Conservation (phyloP, 305 asterid species). For the Petunia hybrid region DNA sequence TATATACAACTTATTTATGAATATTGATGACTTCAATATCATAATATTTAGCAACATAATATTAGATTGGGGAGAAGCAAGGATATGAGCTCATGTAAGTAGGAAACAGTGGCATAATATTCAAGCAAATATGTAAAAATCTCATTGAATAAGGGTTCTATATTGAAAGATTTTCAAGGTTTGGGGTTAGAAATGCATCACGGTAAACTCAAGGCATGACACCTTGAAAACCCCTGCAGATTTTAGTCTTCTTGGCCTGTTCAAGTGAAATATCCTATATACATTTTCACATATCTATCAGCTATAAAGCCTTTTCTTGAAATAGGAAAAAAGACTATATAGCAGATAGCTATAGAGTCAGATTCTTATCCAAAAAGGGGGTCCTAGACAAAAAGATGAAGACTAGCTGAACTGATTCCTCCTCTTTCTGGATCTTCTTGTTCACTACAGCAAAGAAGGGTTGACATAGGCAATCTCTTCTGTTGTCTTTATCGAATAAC, state of each 20-base stretch:
- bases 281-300: not conserved
- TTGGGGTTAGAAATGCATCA: not conserved
- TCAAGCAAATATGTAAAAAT: too few species aligned
- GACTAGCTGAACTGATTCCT: not conserved
- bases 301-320: too few species aligned
- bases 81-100: too few species aligned
- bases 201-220: not conserved
- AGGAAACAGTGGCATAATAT: too few species aligned
- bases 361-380: not conserved
- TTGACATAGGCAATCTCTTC: slow-evolving; percentile 12
- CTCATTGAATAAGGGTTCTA: not conserved
- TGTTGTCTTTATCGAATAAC: not conserved
- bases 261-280: not conserved
- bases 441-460: not conserved
- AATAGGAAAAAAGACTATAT: too few species aligned
- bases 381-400: not conserved
- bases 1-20: not conserved
- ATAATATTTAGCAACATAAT: not conserved
- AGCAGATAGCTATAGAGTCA: not conserved
- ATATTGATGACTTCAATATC: not conserved
- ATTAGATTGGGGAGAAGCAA: too few species aligned
- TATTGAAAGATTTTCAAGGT: not conserved
- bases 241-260: not conserved
- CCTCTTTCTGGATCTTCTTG: slow-evolving; percentile 22
- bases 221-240: not conserved